A percentile compares a stretch with the other conserved stretches of the same genome.
Evolutionary conservation across 139 green algal species (phyloP).

Genomic region (Chlamydomonas eustigma): DNA sequence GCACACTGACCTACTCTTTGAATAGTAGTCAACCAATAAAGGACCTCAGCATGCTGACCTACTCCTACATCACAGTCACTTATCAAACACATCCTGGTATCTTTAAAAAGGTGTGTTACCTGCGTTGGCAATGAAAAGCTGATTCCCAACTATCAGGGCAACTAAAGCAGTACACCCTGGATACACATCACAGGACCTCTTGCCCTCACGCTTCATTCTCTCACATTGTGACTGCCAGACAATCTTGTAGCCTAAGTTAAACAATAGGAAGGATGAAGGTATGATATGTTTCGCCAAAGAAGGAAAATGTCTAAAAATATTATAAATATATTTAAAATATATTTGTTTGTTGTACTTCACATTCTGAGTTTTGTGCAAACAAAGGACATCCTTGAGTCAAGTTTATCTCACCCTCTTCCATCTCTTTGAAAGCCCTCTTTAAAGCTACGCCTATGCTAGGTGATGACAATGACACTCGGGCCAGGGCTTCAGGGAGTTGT

Average conservation of each 20-base stretch:
- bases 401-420: constrained; percentile 12
- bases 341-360: no score
- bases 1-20: no score
- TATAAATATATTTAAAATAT: no score
- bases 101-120: no score
- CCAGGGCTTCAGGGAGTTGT: constrained; percentile 30
- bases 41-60: no score
- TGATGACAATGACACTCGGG: background rate
- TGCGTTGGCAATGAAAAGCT: constrained; percentile 73
- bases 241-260: background rate
- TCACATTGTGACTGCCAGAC: background rate
- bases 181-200: constrained; percentile 29
- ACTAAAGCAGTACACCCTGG: constrained; percentile 75
- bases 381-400: no score
- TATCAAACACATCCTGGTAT: no score
- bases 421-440: background rate
- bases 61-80: no score
- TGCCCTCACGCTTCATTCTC: background rate
- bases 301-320: no score
- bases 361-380: no score
- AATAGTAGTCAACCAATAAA: no score
- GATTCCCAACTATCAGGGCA: constrained; percentile 46
- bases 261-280: background rate
- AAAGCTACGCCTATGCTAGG: background rate
- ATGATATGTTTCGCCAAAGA: background rate